phyloP scores from a whole-genome alignment of 495 filamentous ascomycete species.

The Aspergillus panamensis region DNA sequence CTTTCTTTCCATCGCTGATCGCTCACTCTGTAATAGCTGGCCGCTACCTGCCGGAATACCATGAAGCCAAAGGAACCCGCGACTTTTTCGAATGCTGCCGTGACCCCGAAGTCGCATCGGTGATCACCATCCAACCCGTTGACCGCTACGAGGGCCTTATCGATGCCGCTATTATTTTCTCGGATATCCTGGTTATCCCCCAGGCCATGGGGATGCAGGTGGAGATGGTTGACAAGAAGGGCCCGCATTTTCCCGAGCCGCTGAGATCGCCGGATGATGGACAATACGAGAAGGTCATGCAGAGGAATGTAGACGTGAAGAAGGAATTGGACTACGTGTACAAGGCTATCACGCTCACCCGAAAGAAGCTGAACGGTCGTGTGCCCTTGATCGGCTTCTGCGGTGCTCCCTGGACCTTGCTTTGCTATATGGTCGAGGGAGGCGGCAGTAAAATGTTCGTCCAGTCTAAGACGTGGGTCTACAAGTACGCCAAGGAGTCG shows the following conservation, averaged over 20 bases:
- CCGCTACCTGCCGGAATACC: slow-evolving; percentile 96
- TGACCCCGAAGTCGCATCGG: slow-evolving; percentile 84
- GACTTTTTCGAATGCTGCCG: slow-evolving; percentile 99
- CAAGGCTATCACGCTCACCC: slow-evolving; percentile 86
- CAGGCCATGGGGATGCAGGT: slow-evolving; percentile 97
- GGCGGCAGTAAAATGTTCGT: slow-evolving; percentile 92
- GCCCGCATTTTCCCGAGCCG: slow-evolving; percentile 87
- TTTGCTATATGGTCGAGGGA: slow-evolving; percentile 99
- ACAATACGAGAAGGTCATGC: slow-evolving; percentile 75
- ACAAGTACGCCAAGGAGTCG: slow-evolving; percentile 76
- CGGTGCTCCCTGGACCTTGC: slow-evolving; percentile 91
- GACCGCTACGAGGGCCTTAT: slow-evolving; percentile 86
- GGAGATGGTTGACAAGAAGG: slow-evolving; percentile 95
- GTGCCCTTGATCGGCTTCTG: slow-evolving; percentile 98
- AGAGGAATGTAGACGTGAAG: slow-evolving; percentile 75
- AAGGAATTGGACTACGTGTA: slow-evolving; percentile 88
- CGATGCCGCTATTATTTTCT: slow-evolving; percentile 98
- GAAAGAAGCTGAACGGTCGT: slow-evolving; percentile 78
- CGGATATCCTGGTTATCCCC: slow-evolving; percentile 94
- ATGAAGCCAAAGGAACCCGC: slow-evolving; percentile 78
- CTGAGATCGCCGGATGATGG: slow-evolving; percentile 70
- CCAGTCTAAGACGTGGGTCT: slow-evolving; percentile 91
- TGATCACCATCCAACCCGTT: slow-evolving; percentile 87
- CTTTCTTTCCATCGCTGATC: slow-evolving; percentile 11
- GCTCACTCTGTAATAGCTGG: slow-evolving; percentile 57